Percentiles rank a stretch among this genome's conserved stretches.
These are phyloP conservation scores for Stylosanthes scabra DNA, from an alignment of 331 rosid genomes.

Conservation along the genomic window DNA sequence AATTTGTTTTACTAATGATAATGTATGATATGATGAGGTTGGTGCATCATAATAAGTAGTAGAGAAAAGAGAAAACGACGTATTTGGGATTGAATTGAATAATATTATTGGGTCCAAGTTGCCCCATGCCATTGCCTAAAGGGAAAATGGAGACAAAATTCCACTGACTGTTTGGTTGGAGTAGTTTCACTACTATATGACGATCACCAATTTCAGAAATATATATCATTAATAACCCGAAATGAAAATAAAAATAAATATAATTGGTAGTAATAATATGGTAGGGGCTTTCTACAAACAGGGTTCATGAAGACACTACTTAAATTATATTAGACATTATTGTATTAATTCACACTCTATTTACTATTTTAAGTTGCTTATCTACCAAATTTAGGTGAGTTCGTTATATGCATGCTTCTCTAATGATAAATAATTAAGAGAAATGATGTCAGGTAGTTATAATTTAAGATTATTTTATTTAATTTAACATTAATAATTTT, in stretches of 20 bases:
- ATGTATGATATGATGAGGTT: constrained; percentile 31
- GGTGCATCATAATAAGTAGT: constrained; percentile 40
- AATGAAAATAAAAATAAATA: neutral
- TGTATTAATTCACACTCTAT: no score
- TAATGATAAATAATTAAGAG: no score
- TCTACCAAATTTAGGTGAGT: no score
- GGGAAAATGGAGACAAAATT: constrained; percentile 41
- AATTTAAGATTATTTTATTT: no score
- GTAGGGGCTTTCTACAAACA: neutral
- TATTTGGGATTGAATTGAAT: constrained; percentile 22
- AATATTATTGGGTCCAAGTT: constrained; percentile 38
- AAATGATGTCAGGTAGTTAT: no score
- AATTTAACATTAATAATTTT: no score
- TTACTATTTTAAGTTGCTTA: no score
- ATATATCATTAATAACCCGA: no score
- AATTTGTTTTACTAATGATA: no score
- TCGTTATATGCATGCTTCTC: no score
- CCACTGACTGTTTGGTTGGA: constrained; percentile 33
- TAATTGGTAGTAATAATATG: neutral
- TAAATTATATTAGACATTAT: no score
- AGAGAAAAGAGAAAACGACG: constrained; percentile 27
- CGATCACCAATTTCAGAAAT: neutral
- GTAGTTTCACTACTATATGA: constrained; percentile 24
- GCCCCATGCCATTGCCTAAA: constrained; percentile 46
- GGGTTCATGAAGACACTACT: constrained; percentile 4